Evolutionary conservation across 768 basidiomycete species (phyloP).

Genomic region (Neoboletus magnificus): DNA sequence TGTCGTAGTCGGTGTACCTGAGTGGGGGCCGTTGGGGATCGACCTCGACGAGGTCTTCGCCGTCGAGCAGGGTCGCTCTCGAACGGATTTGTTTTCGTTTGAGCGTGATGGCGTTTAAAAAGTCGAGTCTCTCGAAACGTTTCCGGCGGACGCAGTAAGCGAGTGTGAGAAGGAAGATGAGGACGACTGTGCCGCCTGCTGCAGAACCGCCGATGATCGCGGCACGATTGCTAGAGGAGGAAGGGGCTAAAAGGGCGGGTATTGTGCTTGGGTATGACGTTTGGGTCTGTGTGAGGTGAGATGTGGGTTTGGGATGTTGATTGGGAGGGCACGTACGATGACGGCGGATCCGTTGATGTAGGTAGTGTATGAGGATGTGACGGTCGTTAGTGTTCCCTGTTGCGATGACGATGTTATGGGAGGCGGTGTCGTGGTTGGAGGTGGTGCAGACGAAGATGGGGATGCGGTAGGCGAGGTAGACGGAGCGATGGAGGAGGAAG

Average conservation of each 20-base stretch:
- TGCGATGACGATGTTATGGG: conserved; percentile 4
- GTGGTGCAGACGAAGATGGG: background rate
- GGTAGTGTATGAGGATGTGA: conserved; percentile 22
- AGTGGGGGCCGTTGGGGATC: conserved; percentile 2
- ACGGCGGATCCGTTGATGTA: conserved; percentile 11
- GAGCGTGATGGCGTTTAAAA: conserved; percentile 28
- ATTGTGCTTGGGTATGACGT: conserved; percentile 21
- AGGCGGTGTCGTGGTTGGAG: background rate
- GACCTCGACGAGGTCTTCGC: conserved; percentile 22
- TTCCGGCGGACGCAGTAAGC: conserved; percentile 39
- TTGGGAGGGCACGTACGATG: conserved; percentile 11
- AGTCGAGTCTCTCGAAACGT: conserved; percentile 33
- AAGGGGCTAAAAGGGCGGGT: background rate
- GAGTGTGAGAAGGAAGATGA: conserved; percentile 35
- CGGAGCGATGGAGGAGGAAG: background rate
- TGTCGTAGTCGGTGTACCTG: conserved; percentile 19
- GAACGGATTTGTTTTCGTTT: conserved; percentile 17
- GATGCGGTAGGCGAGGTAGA: background rate
- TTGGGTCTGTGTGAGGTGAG: conserved; percentile 7
- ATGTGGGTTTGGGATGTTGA: background rate
- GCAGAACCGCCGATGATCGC: conserved; percentile 43
- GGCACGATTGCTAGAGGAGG: conserved; percentile 25
- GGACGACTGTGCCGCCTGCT: conserved; percentile 34
- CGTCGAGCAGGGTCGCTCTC: conserved; percentile 24
- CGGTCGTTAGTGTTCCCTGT: conserved; percentile 9